Conservation (phyloP, 164 flowering plant genomes). For the Paratinospora sagittata region DNA sequence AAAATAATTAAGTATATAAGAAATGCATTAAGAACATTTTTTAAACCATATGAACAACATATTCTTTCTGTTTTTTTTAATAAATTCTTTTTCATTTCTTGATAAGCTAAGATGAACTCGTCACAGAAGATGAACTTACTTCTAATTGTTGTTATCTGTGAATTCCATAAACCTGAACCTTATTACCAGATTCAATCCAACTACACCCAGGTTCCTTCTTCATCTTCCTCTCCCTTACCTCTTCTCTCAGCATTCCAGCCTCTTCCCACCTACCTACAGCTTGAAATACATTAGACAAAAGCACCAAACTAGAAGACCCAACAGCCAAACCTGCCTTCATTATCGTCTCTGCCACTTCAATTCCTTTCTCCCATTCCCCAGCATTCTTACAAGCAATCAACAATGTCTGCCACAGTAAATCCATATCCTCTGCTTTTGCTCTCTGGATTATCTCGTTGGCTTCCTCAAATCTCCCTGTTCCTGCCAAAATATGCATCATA, state of each 20-base stretch:
- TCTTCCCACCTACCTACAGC: conserved; percentile 22
- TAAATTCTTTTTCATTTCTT: no score
- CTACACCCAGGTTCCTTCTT: conserved; percentile 28
- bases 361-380: conserved; percentile 14
- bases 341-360: conserved; percentile 14
- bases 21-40: no score
- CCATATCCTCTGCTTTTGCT: conserved; percentile 6
- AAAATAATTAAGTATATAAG: no score
- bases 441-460: conserved; percentile 18
- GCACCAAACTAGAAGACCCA: conserved; percentile 6
- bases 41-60: no score
- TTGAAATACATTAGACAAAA: conserved; percentile 18
- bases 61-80: no score
- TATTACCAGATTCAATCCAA: conserved; percentile 21
- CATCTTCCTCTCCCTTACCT: conserved; percentile 11
- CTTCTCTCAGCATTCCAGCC: conserved; percentile 12
- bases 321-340: conserved; percentile 3
- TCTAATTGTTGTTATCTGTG: neutral
- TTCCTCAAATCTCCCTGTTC: conserved; percentile 19
- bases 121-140: neutral
- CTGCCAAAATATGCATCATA: conserved; percentile 22
- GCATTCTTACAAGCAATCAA: conserved; percentile 22
- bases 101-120: no score
- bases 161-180: conserved; percentile 8
- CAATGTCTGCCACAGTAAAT: conserved; percentile 18